Base-by-base conservation (phyloP, 1,139 yeast genomes). In the Tardiomyces depauwii region DNA sequence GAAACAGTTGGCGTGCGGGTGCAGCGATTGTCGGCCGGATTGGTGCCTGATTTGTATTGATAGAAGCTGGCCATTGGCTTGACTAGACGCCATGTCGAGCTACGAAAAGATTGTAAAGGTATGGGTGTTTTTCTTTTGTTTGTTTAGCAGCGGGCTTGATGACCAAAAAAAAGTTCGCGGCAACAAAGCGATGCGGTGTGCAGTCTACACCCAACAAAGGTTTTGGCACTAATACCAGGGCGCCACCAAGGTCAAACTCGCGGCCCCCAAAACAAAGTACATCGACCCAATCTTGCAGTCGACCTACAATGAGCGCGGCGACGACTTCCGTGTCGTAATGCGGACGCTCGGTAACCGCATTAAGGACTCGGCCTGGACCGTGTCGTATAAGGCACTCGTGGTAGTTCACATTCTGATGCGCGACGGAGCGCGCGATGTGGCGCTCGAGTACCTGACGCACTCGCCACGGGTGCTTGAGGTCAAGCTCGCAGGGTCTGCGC, bases 191-290 rank as follows among this genome's bases (percentile, higher is more conserved):
- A n/a, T n/a, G n/a, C n/a, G n/a, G n/a, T n/a, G n/a, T n/a, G n/a
- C n/a, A n/a, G n/a, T n/a, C n/a, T n/a, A n/a, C n/a, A n/a, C n/a
- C n/a, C n/a, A n/a, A n/a, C n/a, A n/a, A n/a, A n/a, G n/a, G n/a
- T n/a, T n/a, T n/a, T n/a, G n/a, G n/a, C n/a, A n/a, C n/a, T 21
- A 21, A 21, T 7, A 21, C 10, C 36, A 69, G 65, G 77, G 87
- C 44, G 88, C 87, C 46, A 81, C 88, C n/a, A 81, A 81, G 65
- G 72, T 74, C 39, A 74, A 74, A 59, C 78, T 88, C 68, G 97
- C 98, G n/a, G 96, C 97, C 25, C 98, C 98, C 14, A 91, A 91
- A 67, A 83, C 94, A 41, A 91, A 93, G 62, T 93, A 91, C 61
- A 82, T 89, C 47, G 96, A 88, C 65, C 97, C 97, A 1, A 85